Evolutionary conservation across 192 early-diverging fungal species (phyloP), one percentile per base, ranked within the genome.

Genomic region (Phlyctochytrium bullatum): DNA sequence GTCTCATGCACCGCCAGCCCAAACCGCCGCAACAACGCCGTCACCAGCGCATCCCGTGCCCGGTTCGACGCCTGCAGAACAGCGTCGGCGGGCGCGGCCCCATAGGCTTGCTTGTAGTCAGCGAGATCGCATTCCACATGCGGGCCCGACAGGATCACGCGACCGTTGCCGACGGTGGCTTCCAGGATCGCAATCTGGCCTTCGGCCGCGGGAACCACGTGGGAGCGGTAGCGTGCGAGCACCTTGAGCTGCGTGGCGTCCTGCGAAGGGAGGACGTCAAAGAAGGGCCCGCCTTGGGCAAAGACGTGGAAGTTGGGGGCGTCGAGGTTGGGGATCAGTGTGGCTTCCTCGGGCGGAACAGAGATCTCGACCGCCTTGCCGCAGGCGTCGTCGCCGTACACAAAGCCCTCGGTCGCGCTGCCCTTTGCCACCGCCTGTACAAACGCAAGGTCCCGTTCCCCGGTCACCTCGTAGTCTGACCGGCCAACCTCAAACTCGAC

Each of bases 401-500:
- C 81, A 75, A 95, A 98, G 14, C 90, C 91, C 20, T 88, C 86
- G 30, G 84, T 90, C 2, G 89, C 88, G 14, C 87, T 88, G 0
- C 95, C 96, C 35, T 80, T 35, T 14, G 84, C 91, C 2, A 83
- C 72, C 3, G 88, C 93, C 3, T 71, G 71, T 61, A 80, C 93
- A 50, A 97, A 87, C 16, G 70, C 78, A 53, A 97, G 76, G 52
- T 92, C 88, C 31, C 94, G 80, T 10, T 80, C 62, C 17, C 93
- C 94, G 34, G 83, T 68, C 2, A 97, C 90, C 66, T 90, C 81
- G 52, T 88, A 74, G 3, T 64, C 64, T 2, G 73, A 71, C 27
- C 78, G 75, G 2, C 83, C 88, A 0, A 77, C 72, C 76, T 96
- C 91, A 79, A 98, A 96, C 69, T 90, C 88, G 28, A 92, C 87